Evolutionary conservation across 805 yeast genomes (phyloP), one percentile per base, ranked within the genome.

Genomic region (Ogataea thermomethanolica): DNA sequence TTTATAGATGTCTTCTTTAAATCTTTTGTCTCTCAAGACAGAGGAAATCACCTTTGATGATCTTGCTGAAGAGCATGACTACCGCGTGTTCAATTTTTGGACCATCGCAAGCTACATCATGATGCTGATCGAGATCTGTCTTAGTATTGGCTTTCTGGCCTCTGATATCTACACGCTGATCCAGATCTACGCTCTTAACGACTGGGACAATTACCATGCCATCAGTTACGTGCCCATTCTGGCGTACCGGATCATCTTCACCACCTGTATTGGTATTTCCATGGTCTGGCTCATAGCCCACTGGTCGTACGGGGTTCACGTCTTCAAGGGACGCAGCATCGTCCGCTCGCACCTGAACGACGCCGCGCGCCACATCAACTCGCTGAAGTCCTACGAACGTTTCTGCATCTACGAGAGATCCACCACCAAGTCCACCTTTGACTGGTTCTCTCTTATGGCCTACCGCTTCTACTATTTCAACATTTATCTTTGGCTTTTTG

Each of bases 111-210:
- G 68, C 43, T 79, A 73, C 49, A 28, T 64, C 7, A 48, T 62
- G 35, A 58, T 69, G 56, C 64, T 77, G 28, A 22, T 55, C 8
- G 49, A 61, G 62, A 51, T 76, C 20, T 48, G 74, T n/a, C 58
- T 85, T 37, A 69, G 79, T 32, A 56, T 77, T 11, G 70, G 79
- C 1, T 65, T 81, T 37, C 56, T 78, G 35, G 84, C 70, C 1
- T 73, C 84, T 1, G 96, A 88, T 65, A 69, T 87, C 17, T 88
- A 85, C 65, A 86, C 95, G 0, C 78, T 91, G 59, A 63, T 88
- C 41, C 79, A 76, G 50, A 72, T 88, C 29, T 66, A 87, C 50
- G 93, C 84, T 1, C 79, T 81, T 58, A 75, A 83, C n/a, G 52
- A 52, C 37, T 62, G 66, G 66, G 60, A 53, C 12, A 48, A 48